Base-by-base conservation (phyloP, 1,139 yeast species). In the Geotrichum restrictum region DNA sequence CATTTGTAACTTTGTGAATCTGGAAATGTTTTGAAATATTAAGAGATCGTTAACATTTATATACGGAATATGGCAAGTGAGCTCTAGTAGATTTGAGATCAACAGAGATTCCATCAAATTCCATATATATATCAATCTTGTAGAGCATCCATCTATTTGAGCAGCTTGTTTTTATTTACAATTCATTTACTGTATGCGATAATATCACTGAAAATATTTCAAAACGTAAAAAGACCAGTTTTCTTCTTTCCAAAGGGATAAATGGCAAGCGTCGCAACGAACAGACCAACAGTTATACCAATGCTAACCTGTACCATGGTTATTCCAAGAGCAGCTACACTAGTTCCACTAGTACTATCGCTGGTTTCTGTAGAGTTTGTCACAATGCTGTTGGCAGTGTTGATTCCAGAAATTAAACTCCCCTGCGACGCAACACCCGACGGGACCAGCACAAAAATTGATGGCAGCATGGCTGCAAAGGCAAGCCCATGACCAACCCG, bases 401-500 rank as follows among this genome's bases (percentile, higher is more conserved):
- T 74, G 14, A 91, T 77, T 51, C 98, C 98, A 0, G 94, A 78
- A 21, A 89, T 76, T 51, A 91, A 76, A 4, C 95, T 79, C 39
- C 94, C 85, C 62, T 88, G 93, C 0, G 95, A 82, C 0, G 98
- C 96, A 55, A 91, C 82, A 64, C 97, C 97, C 1, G 94, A 83
- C 4, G 98, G 98, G 44, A 91, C 98, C 67, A 85, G 95, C 3
- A 89, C 95, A 64, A 91, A 89, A 52, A 91, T 88, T 0, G 94
- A 97, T 0, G 98, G 98, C 54, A 91, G 71, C 95, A 91, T 91
- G 3, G 96, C 95, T 38, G 95, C 84, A 33, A 91, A 95, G 0
- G 98, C 96, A 73, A 91, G 79, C 14, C 96, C 96, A 64, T 85
- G 88, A 63, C 93, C 85, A 5, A 88, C 67, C 64, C 98, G 80